Evolutionary conservation across 176 grass and related monocot genomes (phyloP), one percentile per base, ranked within the genome.

Genomic region (Oryza meyeriana): DNA sequence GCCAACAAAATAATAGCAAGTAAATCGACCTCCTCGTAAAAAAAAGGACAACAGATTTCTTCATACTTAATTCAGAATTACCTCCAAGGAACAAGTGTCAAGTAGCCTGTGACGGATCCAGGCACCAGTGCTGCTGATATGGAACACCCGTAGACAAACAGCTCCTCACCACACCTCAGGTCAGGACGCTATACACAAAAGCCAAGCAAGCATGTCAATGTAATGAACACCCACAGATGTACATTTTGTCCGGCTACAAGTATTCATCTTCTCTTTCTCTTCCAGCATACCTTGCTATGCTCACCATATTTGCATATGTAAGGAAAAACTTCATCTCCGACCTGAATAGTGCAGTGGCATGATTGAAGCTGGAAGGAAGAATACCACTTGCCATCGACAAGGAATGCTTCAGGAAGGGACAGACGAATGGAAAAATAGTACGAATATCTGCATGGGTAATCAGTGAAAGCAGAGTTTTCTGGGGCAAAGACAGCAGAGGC

Each of bases 61-160:
- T 18, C n/a, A 4, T 59, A 14, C 17, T 18, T 22, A 24, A 59
- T 77, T 39, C 25, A 25, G 22, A 11, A 79, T 68, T 91, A 91
- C 89, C 89, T 91, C 76, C 85, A 85, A 82, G 89, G 85, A 82
- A 88, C 80, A 81, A 91, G 84, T 44, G 85, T 82, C 72, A 91
- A 91, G 27, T 81, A 88, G 30, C 89, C 89, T 31, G 81, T 76
- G 0, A 91, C 68, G 28, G 89, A 91, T 85, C 89, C 89, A 77
- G 85, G 76, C 27, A 45, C 66, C 64, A 50, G 65, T 28, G 76
- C 50, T 17, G 81, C 14, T 1, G 71, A 61, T 22, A 45, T 61
- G 63, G 76, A 84, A 81, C 89, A 88, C 25, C 85, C 76, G 29
- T 88, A 91, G 31, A 91, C 85, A 82, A 85, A 91, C 81, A 88